A percentile compares a stretch with the other conserved stretches of the same genome.
Conservation (phyloP, 352 stramenopile species). For the Phytophthora europaea region DNA sequence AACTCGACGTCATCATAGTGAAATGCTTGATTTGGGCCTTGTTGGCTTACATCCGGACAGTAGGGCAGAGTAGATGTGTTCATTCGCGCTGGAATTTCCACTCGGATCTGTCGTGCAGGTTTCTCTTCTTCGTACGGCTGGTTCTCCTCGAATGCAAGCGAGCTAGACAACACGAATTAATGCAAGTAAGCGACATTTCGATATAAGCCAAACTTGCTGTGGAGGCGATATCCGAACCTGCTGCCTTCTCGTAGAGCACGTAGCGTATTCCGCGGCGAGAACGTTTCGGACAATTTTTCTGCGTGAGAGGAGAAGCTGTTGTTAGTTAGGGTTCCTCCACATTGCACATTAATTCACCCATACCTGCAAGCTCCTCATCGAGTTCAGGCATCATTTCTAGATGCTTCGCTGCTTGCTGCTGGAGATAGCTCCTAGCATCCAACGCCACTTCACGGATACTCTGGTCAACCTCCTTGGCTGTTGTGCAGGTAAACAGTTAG, state of each 20-base stretch:
- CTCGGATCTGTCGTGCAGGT: slow-evolving; percentile 27
- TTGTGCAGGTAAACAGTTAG: slow-evolving; percentile 4
- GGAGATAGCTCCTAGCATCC: slow-evolving; percentile 65
- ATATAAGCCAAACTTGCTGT: background rate
- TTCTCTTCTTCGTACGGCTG: slow-evolving; percentile 32
- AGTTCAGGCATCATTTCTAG: slow-evolving; percentile 44
- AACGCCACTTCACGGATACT: slow-evolving; percentile 72
- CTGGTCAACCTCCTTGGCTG: slow-evolving; percentile 67
- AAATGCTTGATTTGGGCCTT: background rate
- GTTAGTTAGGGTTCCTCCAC: background rate
- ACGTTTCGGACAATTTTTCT: slow-evolving; percentile 72
- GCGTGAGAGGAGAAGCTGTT: background rate
- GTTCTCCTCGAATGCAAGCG: slow-evolving; percentile 32
- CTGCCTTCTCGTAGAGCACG: slow-evolving; percentile 51
- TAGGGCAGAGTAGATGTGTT: slow-evolving; percentile 8
- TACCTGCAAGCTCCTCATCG: slow-evolving; percentile 56
- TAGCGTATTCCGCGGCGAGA: slow-evolving; percentile 62
- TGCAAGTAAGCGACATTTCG: background rate
- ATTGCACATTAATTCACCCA: background rate
- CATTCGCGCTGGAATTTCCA: slow-evolving; percentile 35
- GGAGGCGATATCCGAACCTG: slow-evolving; percentile 38
- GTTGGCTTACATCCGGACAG: slow-evolving; percentile 6
- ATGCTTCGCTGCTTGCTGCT: slow-evolving; percentile 57
- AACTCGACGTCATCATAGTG: slow-evolving; percentile 20
- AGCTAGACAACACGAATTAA: slow-evolving; percentile 16